A percentile compares a stretch with the other conserved stretches of the same genome.
Conservation (phyloP, 164 flowering plant genomes). For the Nymphaea thermarum region DNA sequence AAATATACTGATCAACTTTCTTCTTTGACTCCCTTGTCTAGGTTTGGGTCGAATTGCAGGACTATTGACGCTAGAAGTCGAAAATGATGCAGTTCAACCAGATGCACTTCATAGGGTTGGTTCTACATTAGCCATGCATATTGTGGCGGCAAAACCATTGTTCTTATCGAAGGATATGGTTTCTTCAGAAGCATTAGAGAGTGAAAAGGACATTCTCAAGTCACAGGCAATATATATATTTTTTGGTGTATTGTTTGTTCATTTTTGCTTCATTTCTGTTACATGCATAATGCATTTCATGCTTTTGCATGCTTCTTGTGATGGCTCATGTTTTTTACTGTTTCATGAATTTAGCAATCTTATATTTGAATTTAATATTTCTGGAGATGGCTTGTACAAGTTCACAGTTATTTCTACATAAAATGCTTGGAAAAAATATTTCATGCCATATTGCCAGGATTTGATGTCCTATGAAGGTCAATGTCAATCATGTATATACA, state of each 20-base stretch:
- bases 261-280: too few species aligned
- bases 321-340: too few species aligned
- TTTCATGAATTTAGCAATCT: too few species aligned
- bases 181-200: constrained; percentile 59
- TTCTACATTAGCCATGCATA: constrained; percentile 91
- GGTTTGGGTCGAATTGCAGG: constrained; percentile 97
- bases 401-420: too few species aligned
- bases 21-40: constrained; percentile 7
- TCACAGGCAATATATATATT: constrained; percentile 50
- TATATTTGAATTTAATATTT: too few species aligned
- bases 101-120: constrained; percentile 74
- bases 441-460: too few species aligned
- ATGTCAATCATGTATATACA: too few species aligned
- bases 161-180: constrained; percentile 80
- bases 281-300: too few species aligned
- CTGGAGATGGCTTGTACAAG: too few species aligned
- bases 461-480: too few species aligned
- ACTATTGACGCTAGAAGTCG: constrained; percentile 63
- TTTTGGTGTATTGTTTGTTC: not conserved
- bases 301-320: too few species aligned
- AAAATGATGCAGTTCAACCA: constrained; percentile 29
- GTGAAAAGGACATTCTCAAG: constrained; percentile 73
- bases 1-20: not conserved
- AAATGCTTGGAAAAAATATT: too few species aligned
- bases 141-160: constrained; percentile 87